Evolutionary conservation across 441 rosid species (phyloP), one percentile per base, ranked within the genome.

Genomic region (Gossypium trilobum): DNA sequence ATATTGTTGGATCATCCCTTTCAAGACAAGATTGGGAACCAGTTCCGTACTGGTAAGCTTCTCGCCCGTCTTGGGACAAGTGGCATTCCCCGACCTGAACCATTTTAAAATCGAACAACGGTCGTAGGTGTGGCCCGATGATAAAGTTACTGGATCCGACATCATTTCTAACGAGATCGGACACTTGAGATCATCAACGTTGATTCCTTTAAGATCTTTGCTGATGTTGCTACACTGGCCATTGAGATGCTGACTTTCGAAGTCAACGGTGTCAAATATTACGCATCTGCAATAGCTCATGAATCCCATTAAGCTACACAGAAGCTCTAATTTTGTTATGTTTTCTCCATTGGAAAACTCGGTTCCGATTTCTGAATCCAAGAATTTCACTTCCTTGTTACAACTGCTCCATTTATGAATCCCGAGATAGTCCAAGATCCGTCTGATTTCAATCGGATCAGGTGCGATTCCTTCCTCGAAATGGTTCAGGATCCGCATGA

Each of bases 41-140:
- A 91, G 13, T 10, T 74, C 85, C 8, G 56, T 77, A 69, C 62
- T 84, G 51, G 14, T 51, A 8, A 93, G 82, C 71, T 22, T 86
- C 78, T 88, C 81, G 5, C 94, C 93, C 0, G 94, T 93, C 36
- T 76, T 89, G 44, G 96, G 98, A 75, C 98, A 91, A 0, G 85
- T 88, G 1, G 76, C 66, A 67, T 89, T 89, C 66, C 98, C 94
- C 9, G 89, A 77, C 20, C 82, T 42, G 71, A 93, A 85, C 97
- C 94, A 93, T 54, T 84, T 88, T 56, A 79, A 50, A 36, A 91
- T 91, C 2, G 96, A 91, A 76, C 75, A 72, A 31, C 96, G 85
- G 70, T 89, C 97, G 75, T 93, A 91, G 0, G 91, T 89, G 71
- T 91, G 96, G 0, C 94, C 96, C 0, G 97, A 83, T 73, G 82